Conservation (phyloP, 371 early-diverging fungal species). For the Syncephalastrum monosporum region DNA sequence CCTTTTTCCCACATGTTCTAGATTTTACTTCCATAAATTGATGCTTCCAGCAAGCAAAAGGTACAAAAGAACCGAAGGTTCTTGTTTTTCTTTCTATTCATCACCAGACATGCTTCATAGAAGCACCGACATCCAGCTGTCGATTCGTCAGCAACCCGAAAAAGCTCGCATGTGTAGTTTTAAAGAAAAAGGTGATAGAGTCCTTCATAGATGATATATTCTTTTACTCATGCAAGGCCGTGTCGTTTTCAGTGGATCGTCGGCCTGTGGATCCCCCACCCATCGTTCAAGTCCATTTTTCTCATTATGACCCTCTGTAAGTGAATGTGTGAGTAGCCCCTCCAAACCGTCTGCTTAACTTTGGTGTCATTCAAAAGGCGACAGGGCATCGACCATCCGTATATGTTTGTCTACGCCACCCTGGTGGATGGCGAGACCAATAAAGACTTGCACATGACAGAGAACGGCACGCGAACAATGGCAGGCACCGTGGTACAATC, state of each 20-base stretch:
- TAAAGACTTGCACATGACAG: constrained; percentile 25
- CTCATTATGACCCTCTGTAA: background rate
- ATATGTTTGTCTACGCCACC: constrained; percentile 44
- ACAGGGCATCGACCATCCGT: constrained; percentile 30
- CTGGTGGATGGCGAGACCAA: constrained; percentile 24
- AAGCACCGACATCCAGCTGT: no score
- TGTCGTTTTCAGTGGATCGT: constrained; percentile 37
- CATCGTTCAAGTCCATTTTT: constrained; percentile 29
- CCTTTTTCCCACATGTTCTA: no score
- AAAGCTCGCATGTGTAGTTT: constrained; percentile 56
- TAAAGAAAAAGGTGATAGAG: constrained; percentile 47
- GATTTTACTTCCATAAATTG: no score
- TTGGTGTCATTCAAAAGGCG: constrained; percentile 14
- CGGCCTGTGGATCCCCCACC: constrained; percentile 52
- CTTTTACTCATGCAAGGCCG: background rate
- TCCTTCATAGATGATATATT: constrained; percentile 2
- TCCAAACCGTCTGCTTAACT: no score
- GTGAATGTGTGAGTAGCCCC: background rate
- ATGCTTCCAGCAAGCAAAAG: no score
- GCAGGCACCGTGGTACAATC: constrained; percentile 51
- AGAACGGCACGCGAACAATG: constrained; percentile 37
- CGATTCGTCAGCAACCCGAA: constrained; percentile 48
- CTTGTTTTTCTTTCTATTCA: no score
- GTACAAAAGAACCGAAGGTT: no score
- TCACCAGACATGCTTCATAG: no score